Conservation (phyloP, 1,284 basidiomycete genomes). For the Irpex rosettiformis region DNA sequence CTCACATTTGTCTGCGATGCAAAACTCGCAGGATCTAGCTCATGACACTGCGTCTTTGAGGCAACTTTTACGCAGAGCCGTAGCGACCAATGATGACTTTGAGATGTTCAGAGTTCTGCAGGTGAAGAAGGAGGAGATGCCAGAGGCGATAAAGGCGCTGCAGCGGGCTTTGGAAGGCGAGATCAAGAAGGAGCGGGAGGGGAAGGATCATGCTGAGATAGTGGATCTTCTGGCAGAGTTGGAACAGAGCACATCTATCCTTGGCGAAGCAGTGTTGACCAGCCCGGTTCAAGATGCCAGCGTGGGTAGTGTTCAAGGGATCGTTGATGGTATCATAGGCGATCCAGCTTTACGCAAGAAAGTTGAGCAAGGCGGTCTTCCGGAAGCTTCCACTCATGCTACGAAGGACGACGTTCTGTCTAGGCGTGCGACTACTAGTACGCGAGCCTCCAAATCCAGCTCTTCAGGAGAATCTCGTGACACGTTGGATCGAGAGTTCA, state of each 20-base stretch:
- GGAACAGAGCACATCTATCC: neutral
- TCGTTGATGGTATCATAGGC: conserved; percentile 9
- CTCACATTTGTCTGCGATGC: conserved; percentile 28
- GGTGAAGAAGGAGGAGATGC: conserved; percentile 65
- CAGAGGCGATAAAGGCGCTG: conserved; percentile 76
- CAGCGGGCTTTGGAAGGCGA: conserved; percentile 62
- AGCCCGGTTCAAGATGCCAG: conserved; percentile 1
- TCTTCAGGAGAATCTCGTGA: conserved; percentile 21
- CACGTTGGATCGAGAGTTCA: conserved; percentile 42
- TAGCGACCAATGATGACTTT: conserved; percentile 56
- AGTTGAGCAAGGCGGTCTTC: neutral
- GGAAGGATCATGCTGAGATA: conserved; percentile 3
- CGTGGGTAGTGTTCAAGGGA: conserved; percentile 10
- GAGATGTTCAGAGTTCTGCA: conserved; percentile 64
- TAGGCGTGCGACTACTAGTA: conserved; percentile 1
- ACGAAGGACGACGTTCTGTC: neutral
- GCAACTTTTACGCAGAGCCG: conserved; percentile 52
- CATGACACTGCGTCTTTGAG: conserved; percentile 57
- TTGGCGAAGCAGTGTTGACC: neutral
- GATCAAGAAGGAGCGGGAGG: conserved; percentile 32
- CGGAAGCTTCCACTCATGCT: neutral
- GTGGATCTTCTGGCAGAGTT: neutral
- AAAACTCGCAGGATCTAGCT: conserved; percentile 52
- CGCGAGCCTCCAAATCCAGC: conserved; percentile 1
- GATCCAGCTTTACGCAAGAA: conserved; percentile 1